Evolutionary conservation across 1,139 yeast species (phyloP), one percentile per base, ranked within the genome.

Genomic region (Geotrichum carabidarum): DNA sequence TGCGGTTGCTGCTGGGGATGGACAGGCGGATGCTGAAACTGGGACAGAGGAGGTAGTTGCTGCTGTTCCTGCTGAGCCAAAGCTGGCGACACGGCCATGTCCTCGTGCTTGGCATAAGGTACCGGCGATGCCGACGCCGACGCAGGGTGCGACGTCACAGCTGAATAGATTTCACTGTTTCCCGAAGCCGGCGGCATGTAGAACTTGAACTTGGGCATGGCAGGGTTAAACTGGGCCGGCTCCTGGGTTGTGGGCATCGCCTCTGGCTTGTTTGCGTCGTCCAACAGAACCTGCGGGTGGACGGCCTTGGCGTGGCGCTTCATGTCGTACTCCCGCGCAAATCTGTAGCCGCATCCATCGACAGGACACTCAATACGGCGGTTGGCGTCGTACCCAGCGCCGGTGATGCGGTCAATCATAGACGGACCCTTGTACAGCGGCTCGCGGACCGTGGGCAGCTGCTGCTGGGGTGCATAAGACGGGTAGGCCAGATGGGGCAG

Each of bases 311-410:
- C 51, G 53, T 74, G 78, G 7, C 78, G 67, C 31, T 62, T 61
- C 54, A 74, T 57, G 57, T 74, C 78, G 57, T 74, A 74, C 51
- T 69, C 61, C 30, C 78, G 61, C 22, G 62, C 62, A 60, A 73
- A 74, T 32, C 74, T 61, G 59, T 62, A 69, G 31, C 58, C 61
- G 53, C 78, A 74, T 5, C 62, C 68, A 4, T 59, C 60, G 6
- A 62, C 62, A 0, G 70, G 65, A 56, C 78, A 74, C 5, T 61
- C 61, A 17, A 73, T 58, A 4, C 62, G 58, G 36, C 71, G 61
- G 34, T 57, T 68, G 37, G 54, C 56, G 11, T 61, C 60, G 57
- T 74, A 72, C 15, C 66, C 71, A 5, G 68, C 62, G 6, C 78
- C 78, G 1, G 75, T 67, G 31, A 74, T 58, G 4, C 66, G 61